Evolutionary conservation across 257 asterid species (phyloP), one percentile per base, ranked within the genome.

Genomic region (Gentiana straminea): DNA sequence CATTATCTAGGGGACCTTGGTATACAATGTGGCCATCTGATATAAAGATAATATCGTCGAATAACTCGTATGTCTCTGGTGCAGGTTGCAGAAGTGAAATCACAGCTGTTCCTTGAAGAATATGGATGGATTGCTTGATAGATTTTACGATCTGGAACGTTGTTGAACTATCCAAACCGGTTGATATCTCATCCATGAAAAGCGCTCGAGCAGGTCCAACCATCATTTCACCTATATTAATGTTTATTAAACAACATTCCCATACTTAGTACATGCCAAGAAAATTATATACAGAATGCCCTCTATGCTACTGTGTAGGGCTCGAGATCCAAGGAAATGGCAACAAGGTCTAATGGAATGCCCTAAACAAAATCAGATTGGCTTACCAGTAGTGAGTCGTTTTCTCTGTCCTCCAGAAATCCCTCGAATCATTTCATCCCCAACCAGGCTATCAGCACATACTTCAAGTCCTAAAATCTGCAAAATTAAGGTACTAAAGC

Each of bases 331-430:
- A 41, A 41, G 46, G 46, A 41, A 41, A 41, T 3, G 46, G 9
- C 8, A 41, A 41, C 46, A 2, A 5, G 8, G 46, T 41, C 7
- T 10, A 41, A 10, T 41, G 9, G 9, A 4, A 41, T 3, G 46
- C 46, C 7, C 46, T 41, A 7, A 41, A 41, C 46, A 51, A 51
- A 7, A 51, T 51, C 39, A 9, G 10, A 3, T 9, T 15, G 11
- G 35, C 37, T 47, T 60, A 86, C 98, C 98, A 47, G 95, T 91
- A 53, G 98, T 91, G 39, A 91, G 68, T 59, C 98, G 71, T 74
- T 91, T 91, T 64, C 75, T 63, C 64, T 91, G 94, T 0, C 98
- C 98, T 33, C 98, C 98, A 0, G 98, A 86, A 41, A 91, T 84
- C 36, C 98, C 98, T 45, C 95, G 71, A 5, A 84, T 24, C 94